Evolutionary conservation across 352 stramenopile species (phyloP).

Genomic region (Phytophthora meadii): DNA sequence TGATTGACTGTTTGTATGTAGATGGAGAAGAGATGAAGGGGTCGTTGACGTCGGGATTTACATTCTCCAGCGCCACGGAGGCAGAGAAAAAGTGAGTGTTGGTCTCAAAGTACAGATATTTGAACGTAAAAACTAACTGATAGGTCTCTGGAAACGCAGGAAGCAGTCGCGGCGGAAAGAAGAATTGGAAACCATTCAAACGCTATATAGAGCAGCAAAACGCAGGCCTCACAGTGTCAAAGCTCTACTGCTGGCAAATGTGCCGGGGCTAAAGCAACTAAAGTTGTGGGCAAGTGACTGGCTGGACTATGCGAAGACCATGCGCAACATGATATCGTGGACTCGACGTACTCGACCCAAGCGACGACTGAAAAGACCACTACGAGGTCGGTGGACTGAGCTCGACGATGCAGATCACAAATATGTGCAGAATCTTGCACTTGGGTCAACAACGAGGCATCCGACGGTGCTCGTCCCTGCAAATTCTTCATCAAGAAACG

Average conservation of each 20-base stretch:
- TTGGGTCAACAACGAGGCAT: conserved; percentile 19
- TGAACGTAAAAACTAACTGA: conserved; percentile 1
- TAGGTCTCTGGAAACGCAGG: conserved; percentile 10
- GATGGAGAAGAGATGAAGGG: conserved; percentile 23
- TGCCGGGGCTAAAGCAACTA: conserved; percentile 49
- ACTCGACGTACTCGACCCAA: conserved; percentile 24
- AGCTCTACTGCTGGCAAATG: conserved; percentile 43
- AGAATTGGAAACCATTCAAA: conserved; percentile 55
- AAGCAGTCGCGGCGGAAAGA: conserved; percentile 47
- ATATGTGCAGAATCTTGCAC: conserved; percentile 51
- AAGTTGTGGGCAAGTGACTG: conserved; percentile 38
- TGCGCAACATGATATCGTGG: conserved; percentile 23
- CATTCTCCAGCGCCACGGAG: conserved; percentile 43
- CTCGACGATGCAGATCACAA: conserved; percentile 53
- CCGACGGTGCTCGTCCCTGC: conserved; percentile 23
- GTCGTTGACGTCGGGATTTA: conserved; percentile 44
- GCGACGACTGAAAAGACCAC: conserved; percentile 31
- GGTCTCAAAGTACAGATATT: neutral
- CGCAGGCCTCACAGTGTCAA: conserved; percentile 48
- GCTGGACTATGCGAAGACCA: conserved; percentile 34
- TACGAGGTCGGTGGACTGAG: conserved; percentile 44
- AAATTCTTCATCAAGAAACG: neutral
- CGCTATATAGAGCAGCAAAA: conserved; percentile 51
- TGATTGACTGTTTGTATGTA: conserved; percentile 6
- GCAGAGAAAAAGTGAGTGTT: conserved; percentile 40